Evolutionary conservation across 768 basidiomycete genomes (phyloP).

Genomic region (Dentipellis fragilis): DNA sequence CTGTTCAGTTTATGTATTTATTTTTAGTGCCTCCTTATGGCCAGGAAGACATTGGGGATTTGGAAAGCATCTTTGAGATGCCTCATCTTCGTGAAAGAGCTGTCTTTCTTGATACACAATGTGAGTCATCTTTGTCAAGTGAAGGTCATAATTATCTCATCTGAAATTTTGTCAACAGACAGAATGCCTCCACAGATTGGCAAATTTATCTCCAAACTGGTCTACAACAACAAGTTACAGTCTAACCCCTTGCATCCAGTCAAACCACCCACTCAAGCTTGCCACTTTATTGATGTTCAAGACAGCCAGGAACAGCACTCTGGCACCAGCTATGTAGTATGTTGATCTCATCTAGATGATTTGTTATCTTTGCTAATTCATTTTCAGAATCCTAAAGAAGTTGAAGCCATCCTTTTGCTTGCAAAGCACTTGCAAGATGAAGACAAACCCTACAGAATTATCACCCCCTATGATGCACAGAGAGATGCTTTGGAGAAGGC

Average conservation of each 20-base stretch:
- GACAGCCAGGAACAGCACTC: conserved; percentile 24
- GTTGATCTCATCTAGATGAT: background rate
- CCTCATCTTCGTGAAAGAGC: conserved; percentile 39
- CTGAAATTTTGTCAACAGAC: conserved; percentile 32
- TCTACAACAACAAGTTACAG: conserved; percentile 54
- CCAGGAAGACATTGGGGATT: conserved; percentile 50
- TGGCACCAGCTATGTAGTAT: conserved; percentile 31
- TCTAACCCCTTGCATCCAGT: conserved; percentile 44
- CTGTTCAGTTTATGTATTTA: background rate
- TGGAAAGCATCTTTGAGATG: conserved; percentile 76
- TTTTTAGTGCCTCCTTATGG: conserved; percentile 70
- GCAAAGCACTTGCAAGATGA: conserved; percentile 45
- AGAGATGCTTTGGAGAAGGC: conserved; percentile 44
- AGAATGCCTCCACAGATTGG: conserved; percentile 82
- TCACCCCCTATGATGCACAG: conserved; percentile 79
- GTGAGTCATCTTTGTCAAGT: conserved; percentile 28
- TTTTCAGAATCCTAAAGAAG: conserved; percentile 51
- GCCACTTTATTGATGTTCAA: conserved; percentile 53
- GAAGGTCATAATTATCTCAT: background rate
- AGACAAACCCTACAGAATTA: conserved; percentile 45
- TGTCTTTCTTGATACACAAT: conserved; percentile 64
- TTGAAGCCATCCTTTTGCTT: conserved; percentile 43
- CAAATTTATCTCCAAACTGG: conserved; percentile 51
- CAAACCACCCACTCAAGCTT: conserved; percentile 33
- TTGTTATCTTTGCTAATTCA: background rate